Evolutionary conservation across 305 asterid genomes (phyloP), one percentile per base, ranked within the genome.

Genomic region (Fraxinus floribunda): DNA sequence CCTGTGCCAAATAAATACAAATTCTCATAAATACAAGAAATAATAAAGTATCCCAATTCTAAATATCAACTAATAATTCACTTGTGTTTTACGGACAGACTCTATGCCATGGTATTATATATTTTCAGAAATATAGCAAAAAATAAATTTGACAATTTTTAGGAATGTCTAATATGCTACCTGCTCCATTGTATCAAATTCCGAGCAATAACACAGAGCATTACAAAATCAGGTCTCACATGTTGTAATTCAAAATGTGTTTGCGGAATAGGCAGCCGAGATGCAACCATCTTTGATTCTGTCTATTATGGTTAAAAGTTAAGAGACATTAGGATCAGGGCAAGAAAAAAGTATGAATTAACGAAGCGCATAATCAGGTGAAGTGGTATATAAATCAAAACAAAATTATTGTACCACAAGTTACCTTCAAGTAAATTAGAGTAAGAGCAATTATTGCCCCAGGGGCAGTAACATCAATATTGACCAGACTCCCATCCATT

Each of bases 111-210:
- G 2, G 10, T 4, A 70, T 1, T 30, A 29, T 15, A 70, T 32
- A 64, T 64, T 64, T 64, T 13, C 11, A 8, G 29, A 66, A 26
- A 66, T 26, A 66, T 66, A 66, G 15, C 35, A 66, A 66, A 64
- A 24, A 24, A 57, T 66, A 24, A 66, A 66, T 13, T 30, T 70
- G 20, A 70, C 22, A 4, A 11, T 70, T 15, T 70, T 24, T 30
- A 70, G 76, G 44, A 70, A 70, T 30, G 7, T 29, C 44, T 5
- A 70, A 70, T 70, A 78, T 29, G 18, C 71, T 79, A 96, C 99
- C 99, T 96, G 97, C 91, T 92, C 99, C 99, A 96, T 84, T 90
- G 80, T 83, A 94, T 93, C 92, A 96, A 89, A 88, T 91, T 94
- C 84, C 92, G 93, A 79, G 98, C 95, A 89, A 96, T 87, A 81